Conservation (phyloP, 306 rosid genomes). For the Canavalia gladiata region DNA sequence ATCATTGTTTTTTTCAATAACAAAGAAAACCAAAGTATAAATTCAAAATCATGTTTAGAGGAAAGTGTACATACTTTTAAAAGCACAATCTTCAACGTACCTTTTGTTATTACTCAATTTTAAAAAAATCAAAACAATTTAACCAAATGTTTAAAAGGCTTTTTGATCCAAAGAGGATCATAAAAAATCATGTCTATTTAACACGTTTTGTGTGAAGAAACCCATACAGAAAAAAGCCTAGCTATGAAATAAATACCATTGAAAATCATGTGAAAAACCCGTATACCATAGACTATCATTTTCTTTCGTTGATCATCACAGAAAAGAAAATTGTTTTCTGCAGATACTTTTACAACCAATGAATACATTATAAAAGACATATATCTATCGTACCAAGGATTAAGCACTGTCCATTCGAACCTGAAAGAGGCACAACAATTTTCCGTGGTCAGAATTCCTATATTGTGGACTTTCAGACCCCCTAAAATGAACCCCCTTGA, state of each 20-base stretch:
- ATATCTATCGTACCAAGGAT: conserved; percentile 29
- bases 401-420: conserved; percentile 23
- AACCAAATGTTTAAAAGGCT: too few relatives aligned
- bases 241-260: not conserved
- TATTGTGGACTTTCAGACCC: conserved; percentile 30
- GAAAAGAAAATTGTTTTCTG: not conserved
- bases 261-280: conserved; percentile 17
- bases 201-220: not conserved
- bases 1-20: too few relatives aligned
- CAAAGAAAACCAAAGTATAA: too few relatives aligned
- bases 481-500: conserved; percentile 35
- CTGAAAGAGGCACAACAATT: conserved; percentile 33
- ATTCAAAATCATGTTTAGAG: too few relatives aligned
- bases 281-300: not conserved
- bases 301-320: conserved; percentile 20
- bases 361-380: conserved; percentile 29
- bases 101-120: too few relatives aligned
- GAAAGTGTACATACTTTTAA: too few relatives aligned
- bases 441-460: conserved; percentile 42
- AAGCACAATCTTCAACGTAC: too few relatives aligned
- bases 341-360: conserved; percentile 32
- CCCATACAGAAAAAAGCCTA: not conserved
- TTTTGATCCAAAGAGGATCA: too few relatives aligned
- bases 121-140: too few relatives aligned
- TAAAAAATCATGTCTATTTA: too few relatives aligned